These are phyloP conservation scores for Beta macrorhiza DNA, from an alignment of 179 eudicot genomes.

Conservation along the genomic window DNA sequence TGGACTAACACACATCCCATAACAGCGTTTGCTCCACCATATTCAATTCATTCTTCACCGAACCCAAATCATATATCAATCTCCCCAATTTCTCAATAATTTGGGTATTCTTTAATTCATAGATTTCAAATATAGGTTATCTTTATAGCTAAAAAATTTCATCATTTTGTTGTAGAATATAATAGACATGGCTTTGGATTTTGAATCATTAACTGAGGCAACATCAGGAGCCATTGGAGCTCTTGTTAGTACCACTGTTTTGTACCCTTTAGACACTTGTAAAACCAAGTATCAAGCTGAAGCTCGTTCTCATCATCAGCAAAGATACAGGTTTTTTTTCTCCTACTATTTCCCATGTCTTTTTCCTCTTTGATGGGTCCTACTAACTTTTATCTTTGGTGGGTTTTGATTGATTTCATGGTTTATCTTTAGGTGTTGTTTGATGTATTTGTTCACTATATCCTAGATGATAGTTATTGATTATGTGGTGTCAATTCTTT, in stretches of 20 bases:
- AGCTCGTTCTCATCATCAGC: slow-evolving; percentile 54
- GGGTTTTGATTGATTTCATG: not conserved
- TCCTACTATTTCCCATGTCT: not conserved
- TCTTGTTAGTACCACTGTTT: slow-evolving; percentile 62
- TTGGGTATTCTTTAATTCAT: not conserved
- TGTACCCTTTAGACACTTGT: slow-evolving; percentile 89
- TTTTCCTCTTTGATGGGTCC: not conserved
- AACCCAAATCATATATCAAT: not conserved
- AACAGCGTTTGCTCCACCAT: not conserved
- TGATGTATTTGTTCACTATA: not conserved
- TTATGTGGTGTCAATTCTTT: not conserved
- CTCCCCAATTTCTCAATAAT: not conserved
- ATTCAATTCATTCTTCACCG: not conserved
- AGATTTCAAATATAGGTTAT: not conserved
- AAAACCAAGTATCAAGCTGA: slow-evolving; percentile 88
- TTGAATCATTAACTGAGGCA: slow-evolving; percentile 82
- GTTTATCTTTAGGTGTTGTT: not conserved
- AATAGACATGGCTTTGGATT: slow-evolving; percentile 50
- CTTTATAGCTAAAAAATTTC: too few species aligned
- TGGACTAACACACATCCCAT: too few species aligned
- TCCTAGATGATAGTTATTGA: not conserved
- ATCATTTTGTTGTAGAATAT: not conserved
- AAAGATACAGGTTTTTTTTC: slow-evolving; percentile 54
- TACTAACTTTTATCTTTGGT: not conserved
- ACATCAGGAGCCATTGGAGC: slow-evolving; percentile 86